Base-by-base conservation (phyloP, 176 grass and related monocot species). In the Pharus latifolius region DNA sequence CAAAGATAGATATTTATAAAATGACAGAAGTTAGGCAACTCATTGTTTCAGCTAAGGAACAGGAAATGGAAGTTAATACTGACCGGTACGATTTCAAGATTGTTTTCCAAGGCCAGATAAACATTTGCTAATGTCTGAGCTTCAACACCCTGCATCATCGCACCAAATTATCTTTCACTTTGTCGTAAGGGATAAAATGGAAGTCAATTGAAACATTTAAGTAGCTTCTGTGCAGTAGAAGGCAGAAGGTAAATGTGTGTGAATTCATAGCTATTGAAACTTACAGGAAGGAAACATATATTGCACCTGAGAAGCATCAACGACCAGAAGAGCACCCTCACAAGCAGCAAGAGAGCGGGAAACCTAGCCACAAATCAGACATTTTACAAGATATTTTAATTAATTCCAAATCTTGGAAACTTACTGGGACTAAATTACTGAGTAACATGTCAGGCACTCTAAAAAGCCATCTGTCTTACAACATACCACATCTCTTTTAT, bases 251-350 rank as follows among this genome's bases (percentile, higher is more conserved):
- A 74, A 79, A 74, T 61, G n/a, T 79, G 15, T 67, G 58, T 51
- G 28, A 15, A 66, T 66, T 25, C 10, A 32, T 65, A 65, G 29
- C 60, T 65, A 67, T 65, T 81, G 53, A 69, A 90, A 91, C 80
- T 83, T 95, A 85, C 67, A 73, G 75, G 68, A 74, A 83, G 66
- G 43, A 76, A 79, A 57, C 80, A 89, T 85, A 76, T 89, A 85
- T 26, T 88, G 86, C 82, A 97, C 93, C 93, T 97, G 93, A 80
- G 93, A 97, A 78, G 93, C 93, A 74, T 97, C 93, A 70, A 97
- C 86, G 20, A 97, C 89, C 53, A 97, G 86, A 73, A 97, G 86
- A 60, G 89, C 93, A 62, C 93, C 93, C 85, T 97, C 93, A 83
- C 89, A 97, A 76, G 93, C 93, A 29, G 89, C 93, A 79, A 97